Conservation (phyloP, 495 filamentous ascomycete species). For the Penicillium angulare region DNA sequence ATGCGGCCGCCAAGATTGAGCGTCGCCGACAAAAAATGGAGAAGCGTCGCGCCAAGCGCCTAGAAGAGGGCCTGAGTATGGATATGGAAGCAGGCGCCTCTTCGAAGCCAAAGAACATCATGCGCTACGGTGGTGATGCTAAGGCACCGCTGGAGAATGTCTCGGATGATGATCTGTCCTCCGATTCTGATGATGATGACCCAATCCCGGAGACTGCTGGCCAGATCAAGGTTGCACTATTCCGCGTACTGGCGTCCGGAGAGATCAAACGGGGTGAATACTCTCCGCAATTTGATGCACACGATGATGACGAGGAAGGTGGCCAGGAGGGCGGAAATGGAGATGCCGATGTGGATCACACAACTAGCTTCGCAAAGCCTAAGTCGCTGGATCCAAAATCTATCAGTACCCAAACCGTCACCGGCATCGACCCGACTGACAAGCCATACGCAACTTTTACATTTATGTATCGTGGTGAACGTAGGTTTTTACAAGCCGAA, state of each 20-base stretch:
- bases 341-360: constrained; percentile 84
- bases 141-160: constrained; percentile 70
- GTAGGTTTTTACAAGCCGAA: too few species aligned
- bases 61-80: constrained; percentile 46
- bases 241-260: constrained; percentile 90
- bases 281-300: constrained; percentile 95
- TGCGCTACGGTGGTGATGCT: constrained; percentile 74
- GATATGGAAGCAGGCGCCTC: constrained; percentile 48
- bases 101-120: constrained; percentile 55
- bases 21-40: constrained; percentile 83
- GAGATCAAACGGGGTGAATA: constrained; percentile 98
- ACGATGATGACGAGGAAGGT: constrained; percentile 80
- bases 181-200: constrained; percentile 77
- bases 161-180: constrained; percentile 65
- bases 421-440: constrained; percentile 93
- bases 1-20: constrained; percentile 86
- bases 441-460: constrained; percentile 96
- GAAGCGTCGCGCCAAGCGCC: constrained; percentile 72
- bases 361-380: constrained; percentile 96
- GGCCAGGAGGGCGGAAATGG: constrained; percentile 41
- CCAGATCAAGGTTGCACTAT: constrained; percentile 97
- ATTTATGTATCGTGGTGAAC: constrained; percentile 94
- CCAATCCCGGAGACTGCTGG: constrained; percentile 90
- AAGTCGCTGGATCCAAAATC: constrained; percentile 95
- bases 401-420: constrained; percentile 97